Conservation (phyloP, 2,329 filamentous ascomycete species). For the Cryoendolithus antarcticus region DNA sequence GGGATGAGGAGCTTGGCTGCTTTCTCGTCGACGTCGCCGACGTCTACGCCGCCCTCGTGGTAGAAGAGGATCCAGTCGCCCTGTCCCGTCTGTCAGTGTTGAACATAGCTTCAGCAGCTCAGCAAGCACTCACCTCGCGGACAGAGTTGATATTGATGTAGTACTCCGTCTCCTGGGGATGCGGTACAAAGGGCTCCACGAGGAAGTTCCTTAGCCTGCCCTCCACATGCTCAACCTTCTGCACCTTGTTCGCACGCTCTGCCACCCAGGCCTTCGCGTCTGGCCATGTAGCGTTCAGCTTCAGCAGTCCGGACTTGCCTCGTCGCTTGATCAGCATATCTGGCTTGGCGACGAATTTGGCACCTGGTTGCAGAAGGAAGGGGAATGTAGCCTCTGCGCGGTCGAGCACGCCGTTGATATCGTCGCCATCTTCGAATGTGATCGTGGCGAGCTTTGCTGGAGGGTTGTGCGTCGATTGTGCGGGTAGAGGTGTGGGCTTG, state of each 20-base stretch:
- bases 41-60: constrained; percentile 98
- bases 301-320: constrained; percentile 95
- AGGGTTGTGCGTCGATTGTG: constrained; percentile 77
- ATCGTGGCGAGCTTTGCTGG: constrained; percentile 82
- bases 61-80: constrained; percentile 99
- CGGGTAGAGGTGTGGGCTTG: constrained; percentile 89
- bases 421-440: constrained; percentile 81
- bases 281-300: constrained; percentile 92
- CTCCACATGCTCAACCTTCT: constrained; percentile 83
- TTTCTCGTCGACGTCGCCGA: constrained; percentile 97
- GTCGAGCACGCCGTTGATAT: constrained; percentile 73
- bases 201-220: constrained; percentile 90
- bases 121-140: constrained; percentile 68
- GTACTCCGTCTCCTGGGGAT: constrained; percentile 91
- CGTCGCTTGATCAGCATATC: constrained; percentile 99
- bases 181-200: constrained; percentile 95
- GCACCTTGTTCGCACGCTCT: constrained; percentile 77
- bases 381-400: constrained; percentile 95
- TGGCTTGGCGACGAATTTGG: constrained; percentile 97
- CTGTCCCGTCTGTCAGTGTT: constrained; percentile 36
- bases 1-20: constrained; percentile 97
- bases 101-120: constrained; percentile 8
- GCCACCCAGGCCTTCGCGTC: constrained; percentile 92
- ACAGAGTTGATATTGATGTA: constrained; percentile 99
- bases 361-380: constrained; percentile 71